A percentile compares a stretch with the other conserved stretches of the same genome.
phyloP scores from a whole-genome alignment of 169 alveolate species.

The Blepharisma undulans region DNA sequence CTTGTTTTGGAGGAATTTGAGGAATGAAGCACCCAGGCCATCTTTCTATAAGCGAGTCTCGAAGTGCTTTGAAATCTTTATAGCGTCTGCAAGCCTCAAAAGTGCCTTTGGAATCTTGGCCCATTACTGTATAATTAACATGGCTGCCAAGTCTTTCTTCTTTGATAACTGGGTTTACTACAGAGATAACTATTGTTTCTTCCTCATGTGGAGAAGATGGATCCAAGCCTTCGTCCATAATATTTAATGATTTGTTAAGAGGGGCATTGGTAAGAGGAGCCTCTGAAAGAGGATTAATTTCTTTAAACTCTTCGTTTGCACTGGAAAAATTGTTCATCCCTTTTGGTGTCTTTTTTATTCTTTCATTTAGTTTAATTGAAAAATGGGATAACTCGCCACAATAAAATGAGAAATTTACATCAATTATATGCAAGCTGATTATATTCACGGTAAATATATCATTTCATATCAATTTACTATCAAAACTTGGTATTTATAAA shows the following conservation, averaged over 20 bases:
- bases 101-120: slow-evolving; percentile 4
- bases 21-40: slow-evolving; percentile 40
- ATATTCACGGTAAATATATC: no score
- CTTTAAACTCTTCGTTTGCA: background rate
- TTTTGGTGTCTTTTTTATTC: background rate
- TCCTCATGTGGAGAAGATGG: background rate
- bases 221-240: background rate
- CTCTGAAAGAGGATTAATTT: background rate
- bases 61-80: slow-evolving; percentile 7
- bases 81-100: slow-evolving; percentile 30
- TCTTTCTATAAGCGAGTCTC: background rate
- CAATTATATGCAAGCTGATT: no score
- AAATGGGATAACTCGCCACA: background rate
- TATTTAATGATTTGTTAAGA: background rate
- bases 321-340: background rate
- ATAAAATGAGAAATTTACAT: background rate
- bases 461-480: no score
- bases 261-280: background rate
- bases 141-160: background rate
- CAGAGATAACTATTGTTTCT: background rate
- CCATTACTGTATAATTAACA: slow-evolving; percentile 19
- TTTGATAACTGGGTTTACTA: background rate
- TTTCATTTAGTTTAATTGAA: background rate
- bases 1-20: slow-evolving; percentile 7
- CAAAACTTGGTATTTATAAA: no score